Evolutionary conservation across 495 filamentous ascomycete genomes (phyloP).

Genomic region (Penicillium canariense): DNA sequence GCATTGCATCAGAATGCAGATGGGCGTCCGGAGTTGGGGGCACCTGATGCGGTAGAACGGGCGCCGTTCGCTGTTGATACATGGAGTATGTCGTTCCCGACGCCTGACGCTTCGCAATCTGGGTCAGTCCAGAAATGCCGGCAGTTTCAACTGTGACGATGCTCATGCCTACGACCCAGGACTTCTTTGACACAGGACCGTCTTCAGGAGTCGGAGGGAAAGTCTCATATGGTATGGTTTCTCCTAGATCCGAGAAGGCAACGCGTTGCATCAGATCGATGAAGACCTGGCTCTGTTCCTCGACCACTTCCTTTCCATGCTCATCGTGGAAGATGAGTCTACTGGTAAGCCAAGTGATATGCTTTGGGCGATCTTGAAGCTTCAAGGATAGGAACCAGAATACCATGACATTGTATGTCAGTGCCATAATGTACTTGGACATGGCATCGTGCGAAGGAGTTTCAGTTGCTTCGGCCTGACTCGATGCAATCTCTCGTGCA

Average conservation of each 20-base stretch:
- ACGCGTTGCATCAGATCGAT: slow-evolving; percentile 95
- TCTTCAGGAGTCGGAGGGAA: slow-evolving; percentile 63
- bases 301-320: slow-evolving; percentile 69
- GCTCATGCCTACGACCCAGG: slow-evolving; percentile 85
- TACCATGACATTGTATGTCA: slow-evolving; percentile 92
- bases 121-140: slow-evolving; percentile 66
- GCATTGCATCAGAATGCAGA: slow-evolving; percentile 37
- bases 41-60: slow-evolving; percentile 65
- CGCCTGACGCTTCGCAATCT: slow-evolving; percentile 79
- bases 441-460: slow-evolving; percentile 38
- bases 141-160: slow-evolving; percentile 84
- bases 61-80: slow-evolving; percentile 68
- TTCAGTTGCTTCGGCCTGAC: slow-evolving; percentile 31
- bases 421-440: slow-evolving; percentile 81
- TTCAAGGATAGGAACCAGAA: slow-evolving; percentile 94
- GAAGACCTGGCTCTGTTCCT: slow-evolving; percentile 90
- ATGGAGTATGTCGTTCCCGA: slow-evolving; percentile 79
- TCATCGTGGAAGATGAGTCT: slow-evolving; percentile 72
- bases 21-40: slow-evolving; percentile 49
- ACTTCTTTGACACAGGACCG: slow-evolving; percentile 67
- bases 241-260: slow-evolving; percentile 76
- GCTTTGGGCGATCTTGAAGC: slow-evolving; percentile 74
- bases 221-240: slow-evolving; percentile 47
- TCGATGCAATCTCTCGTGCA: slow-evolving; percentile 39
- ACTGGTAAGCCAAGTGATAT: slow-evolving; percentile 90